These are phyloP conservation scores for Aspergillus nidulans DNA, from an alignment of 495 filamentous ascomycete species.

Conservation along the genomic window DNA sequence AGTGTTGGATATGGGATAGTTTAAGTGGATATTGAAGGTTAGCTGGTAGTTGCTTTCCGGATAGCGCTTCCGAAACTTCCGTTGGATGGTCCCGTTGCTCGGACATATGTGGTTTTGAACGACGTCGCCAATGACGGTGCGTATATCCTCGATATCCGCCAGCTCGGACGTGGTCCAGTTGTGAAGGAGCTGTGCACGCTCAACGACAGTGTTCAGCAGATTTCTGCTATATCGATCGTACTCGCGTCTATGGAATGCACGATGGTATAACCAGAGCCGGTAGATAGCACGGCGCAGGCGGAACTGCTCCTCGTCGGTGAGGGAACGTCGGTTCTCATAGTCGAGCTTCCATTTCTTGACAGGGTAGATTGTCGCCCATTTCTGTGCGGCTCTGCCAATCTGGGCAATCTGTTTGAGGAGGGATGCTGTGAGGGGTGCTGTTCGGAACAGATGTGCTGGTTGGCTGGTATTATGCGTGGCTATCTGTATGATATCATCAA, in stretches of 20 bases:
- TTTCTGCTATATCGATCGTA: slow-evolving; percentile 47
- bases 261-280: slow-evolving; percentile 61
- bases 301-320: slow-evolving; percentile 51
- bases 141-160: slow-evolving; percentile 54
- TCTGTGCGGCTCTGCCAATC: slow-evolving; percentile 54
- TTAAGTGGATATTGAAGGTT: slow-evolving; percentile 51
- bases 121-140: slow-evolving; percentile 45
- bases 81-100: slow-evolving; percentile 55
- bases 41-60: slow-evolving; percentile 46
- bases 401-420: slow-evolving; percentile 54
- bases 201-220: slow-evolving; percentile 36
- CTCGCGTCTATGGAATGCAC: slow-evolving; percentile 50
- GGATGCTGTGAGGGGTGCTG: slow-evolving; percentile 45
- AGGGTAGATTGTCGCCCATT: slow-evolving; percentile 66
- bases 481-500: slow-evolving; percentile 56
- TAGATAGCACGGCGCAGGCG: slow-evolving; percentile 65
- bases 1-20: slow-evolving; percentile 30
- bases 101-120: slow-evolving; percentile 55
- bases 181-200: slow-evolving; percentile 52
- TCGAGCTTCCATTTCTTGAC: slow-evolving; percentile 60
- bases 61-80: slow-evolving; percentile 52
- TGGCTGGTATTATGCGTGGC: slow-evolving; percentile 56
- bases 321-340: slow-evolving; percentile 57
- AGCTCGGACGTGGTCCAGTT: slow-evolving; percentile 52
- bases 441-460: slow-evolving; percentile 47